Base-by-base conservation (phyloP, 805 yeast species). In the Starmerella ratchasimensis region DNA sequence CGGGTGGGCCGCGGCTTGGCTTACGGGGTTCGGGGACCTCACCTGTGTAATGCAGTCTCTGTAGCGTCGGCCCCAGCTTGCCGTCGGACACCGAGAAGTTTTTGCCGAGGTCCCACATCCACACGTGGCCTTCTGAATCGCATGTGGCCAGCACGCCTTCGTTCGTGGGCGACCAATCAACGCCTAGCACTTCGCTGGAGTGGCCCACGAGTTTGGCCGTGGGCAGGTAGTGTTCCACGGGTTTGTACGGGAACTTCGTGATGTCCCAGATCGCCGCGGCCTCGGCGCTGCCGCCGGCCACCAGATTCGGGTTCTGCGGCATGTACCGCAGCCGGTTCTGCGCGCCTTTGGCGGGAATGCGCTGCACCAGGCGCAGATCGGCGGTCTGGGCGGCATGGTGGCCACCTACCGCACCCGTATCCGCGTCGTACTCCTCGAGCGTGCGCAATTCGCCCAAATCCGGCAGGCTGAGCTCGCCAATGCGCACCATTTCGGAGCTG, bases 291-390 rank as follows among this genome's bases (percentile, higher is more conserved):
- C 80, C 72, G 15, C 83, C 69, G 2, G 86, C 82, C 4, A 86
- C 65, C 4, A 86, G 52, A 51, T 84, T 90, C 1, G 90, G 90
- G 50, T 86, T 86, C 47, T 79, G 88, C 0, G 94, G 93, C 74
- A 80, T 71, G 50, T 70, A 72, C 26, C 77, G 64, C 0, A 80
- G 75, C 43, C 71, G 69, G 53, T 82, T 81, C 39, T 84, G 76
- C 45, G 78, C 90, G 2, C 81, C 84, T 1, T 61, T 55, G 47
- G 75, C 83, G 24, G 69, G 64, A n/a, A 80, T 74, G 31, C 68
- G 67, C 56, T 80, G 93, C 4, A 65, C 44, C 23, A 66, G 54
- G 29, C 56, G 55, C 15, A 69, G 54, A 36, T 65, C 59, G 11
- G 57, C 61, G 37, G 42, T 64, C 48, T 47, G 46, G 10, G 48